Evolutionary conservation across 2,329 filamentous ascomycete genomes (phyloP).

Genomic region (Hypoxylon sp.): DNA sequence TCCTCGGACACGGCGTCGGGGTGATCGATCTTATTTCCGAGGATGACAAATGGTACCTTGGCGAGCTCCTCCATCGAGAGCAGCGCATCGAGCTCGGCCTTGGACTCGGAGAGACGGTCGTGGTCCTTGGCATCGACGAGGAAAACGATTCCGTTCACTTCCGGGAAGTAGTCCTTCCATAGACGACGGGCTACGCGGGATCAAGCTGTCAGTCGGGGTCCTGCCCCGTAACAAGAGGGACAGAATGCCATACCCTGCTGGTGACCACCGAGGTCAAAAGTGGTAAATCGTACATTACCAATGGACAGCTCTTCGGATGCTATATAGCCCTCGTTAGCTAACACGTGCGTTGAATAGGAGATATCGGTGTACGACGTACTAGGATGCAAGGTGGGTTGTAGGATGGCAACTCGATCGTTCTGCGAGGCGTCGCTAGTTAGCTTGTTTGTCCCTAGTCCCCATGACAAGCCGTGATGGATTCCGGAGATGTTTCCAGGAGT

Average conservation of each 20-base stretch:
- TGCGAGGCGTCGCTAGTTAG: constrained; percentile 46
- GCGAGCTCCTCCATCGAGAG: constrained; percentile 95
- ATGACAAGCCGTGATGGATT: constrained; percentile 12
- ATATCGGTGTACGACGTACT: constrained; percentile 64
- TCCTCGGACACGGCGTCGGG: constrained; percentile 95
- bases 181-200: constrained; percentile 77
- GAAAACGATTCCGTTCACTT: constrained; percentile 96
- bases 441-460: not conserved
- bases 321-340: constrained; percentile 47
- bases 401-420: constrained; percentile 92
- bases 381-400: constrained; percentile 89
- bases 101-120: constrained; percentile 92
- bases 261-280: constrained; percentile 92
- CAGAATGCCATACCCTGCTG: constrained; percentile 73
- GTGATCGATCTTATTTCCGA: constrained; percentile 99
- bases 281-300: constrained; percentile 93
- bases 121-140: constrained; percentile 97
- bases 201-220: constrained; percentile 1
- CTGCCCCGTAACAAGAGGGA: not conserved
- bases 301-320: constrained; percentile 92
- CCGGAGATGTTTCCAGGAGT: not conserved
- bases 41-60: constrained; percentile 94
- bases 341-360: constrained; percentile 32
- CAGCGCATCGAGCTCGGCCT: constrained; percentile 95
- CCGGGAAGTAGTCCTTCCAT: constrained; percentile 97